Conservation (phyloP, 2,329 filamentous ascomycete genomes). For the Xenosphaeropsis pyriputrescens region DNA sequence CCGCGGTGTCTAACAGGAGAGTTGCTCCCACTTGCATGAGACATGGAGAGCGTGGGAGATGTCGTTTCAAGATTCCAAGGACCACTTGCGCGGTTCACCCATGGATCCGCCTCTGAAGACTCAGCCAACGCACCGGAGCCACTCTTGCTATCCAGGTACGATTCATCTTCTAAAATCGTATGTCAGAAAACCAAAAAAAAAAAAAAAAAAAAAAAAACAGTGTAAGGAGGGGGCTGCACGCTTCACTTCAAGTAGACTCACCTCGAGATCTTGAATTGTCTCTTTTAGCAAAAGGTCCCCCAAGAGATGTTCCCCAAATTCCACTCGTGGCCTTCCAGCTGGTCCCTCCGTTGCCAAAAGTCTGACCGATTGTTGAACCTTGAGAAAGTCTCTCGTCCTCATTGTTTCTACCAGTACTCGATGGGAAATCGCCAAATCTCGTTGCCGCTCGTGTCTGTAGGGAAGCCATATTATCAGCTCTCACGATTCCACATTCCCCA, state of each 20-base stretch:
- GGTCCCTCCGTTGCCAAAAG: conserved; percentile 25
- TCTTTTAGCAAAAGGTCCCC: conserved; percentile 28
- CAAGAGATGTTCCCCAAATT: conserved; percentile 35
- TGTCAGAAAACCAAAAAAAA: not conserved
- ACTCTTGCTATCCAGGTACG: conserved; percentile 36
- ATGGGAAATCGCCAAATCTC: conserved; percentile 23
- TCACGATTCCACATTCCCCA: conserved; percentile 3
- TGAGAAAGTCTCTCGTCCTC: conserved; percentile 20
- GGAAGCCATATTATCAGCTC: conserved; percentile 8
- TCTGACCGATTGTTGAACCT: conserved; percentile 21
- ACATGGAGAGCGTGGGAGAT: conserved; percentile 26
- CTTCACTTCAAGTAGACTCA: conserved; percentile 13
- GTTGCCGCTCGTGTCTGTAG: conserved; percentile 14
- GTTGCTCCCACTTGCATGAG: conserved; percentile 29
- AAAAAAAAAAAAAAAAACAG: no score
- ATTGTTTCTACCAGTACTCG: conserved; percentile 14
- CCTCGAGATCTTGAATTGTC: conserved; percentile 31
- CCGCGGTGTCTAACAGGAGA: conserved; percentile 44
- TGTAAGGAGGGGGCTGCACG: conserved; percentile 9
- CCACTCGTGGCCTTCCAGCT: conserved; percentile 21
- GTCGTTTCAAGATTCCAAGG: conserved; percentile 43
- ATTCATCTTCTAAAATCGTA: conserved; percentile 18
- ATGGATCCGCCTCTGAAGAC: conserved; percentile 53
- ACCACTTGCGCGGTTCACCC: conserved; percentile 32
- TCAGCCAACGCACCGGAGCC: conserved; percentile 56